Conservation (phyloP, 192 early-diverging fungal genomes). For the Spinellus fusiger region DNA sequence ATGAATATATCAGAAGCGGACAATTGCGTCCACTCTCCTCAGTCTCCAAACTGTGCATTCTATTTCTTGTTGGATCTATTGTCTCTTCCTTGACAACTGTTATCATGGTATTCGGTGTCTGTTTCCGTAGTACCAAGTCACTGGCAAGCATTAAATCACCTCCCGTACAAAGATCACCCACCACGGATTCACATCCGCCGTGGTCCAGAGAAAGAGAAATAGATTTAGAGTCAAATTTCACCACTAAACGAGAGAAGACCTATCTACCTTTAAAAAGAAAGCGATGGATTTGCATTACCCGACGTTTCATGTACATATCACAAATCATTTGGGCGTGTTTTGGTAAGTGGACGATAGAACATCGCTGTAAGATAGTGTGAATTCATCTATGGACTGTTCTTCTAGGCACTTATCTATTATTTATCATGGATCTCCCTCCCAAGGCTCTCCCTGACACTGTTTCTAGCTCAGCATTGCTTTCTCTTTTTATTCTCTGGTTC, state of each 20-base stretch:
- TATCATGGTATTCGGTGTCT: not conserved
- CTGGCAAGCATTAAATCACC: not conserved
- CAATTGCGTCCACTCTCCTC: not conserved
- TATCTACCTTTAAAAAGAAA: not conserved
- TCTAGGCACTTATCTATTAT: not conserved
- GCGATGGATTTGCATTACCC: not conserved
- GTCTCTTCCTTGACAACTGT: not conserved
- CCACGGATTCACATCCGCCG: too few relatives aligned
- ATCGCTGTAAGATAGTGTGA: too few relatives aligned
- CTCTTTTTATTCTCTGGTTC: not conserved
- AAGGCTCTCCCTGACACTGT: not conserved
- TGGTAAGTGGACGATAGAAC: not conserved
- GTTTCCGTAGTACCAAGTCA: not conserved
- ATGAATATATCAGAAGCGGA: not conserved
- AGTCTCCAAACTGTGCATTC: not conserved
- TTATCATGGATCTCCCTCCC: not conserved
- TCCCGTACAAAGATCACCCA: too few relatives aligned
- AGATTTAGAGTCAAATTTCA: not conserved
- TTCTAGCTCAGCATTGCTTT: not conserved
- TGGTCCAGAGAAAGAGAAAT: not conserved
- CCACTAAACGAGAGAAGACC: not conserved
- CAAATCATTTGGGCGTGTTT: not conserved
- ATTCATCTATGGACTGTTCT: too few relatives aligned
- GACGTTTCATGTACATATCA: not conserved
- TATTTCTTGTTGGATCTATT: not conserved